A percentile compares a stretch with the other conserved stretches of the same genome.
These are phyloP conservation scores for Dactylonectria macrodidyma DNA, from an alignment of 2,329 filamentous ascomycete genomes.

Conservation along the genomic window DNA sequence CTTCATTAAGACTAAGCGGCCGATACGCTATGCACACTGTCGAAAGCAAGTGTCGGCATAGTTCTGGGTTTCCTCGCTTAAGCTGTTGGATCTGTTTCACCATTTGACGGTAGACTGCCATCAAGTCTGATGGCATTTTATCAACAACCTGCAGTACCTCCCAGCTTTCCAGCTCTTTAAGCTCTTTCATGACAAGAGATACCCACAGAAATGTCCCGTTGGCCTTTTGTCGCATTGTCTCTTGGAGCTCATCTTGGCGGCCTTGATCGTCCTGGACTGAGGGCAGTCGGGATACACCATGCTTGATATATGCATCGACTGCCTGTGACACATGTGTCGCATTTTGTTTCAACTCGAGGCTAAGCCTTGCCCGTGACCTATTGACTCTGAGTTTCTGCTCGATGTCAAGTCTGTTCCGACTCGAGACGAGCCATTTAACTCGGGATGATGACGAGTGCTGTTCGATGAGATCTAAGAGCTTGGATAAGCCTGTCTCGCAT, in stretches of 20 bases:
- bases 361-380: background rate
- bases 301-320: background rate
- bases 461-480: background rate
- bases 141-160: no score
- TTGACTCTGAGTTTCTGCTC: no score
- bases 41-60: no score
- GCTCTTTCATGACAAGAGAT: no score
- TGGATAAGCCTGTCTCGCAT: background rate
- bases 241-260: no score
- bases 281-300: background rate
- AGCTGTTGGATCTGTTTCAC: no score
- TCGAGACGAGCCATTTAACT: background rate
- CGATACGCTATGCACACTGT: no score
- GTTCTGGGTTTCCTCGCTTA: no score
- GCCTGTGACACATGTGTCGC: background rate
- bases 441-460: no score
- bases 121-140: background rate
- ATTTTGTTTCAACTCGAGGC: constrained; percentile 6
- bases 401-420: background rate
- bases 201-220: background rate
- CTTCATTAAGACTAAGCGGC: no score
- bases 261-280: background rate
- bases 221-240: background rate
- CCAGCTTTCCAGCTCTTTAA: no score
- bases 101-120: no score